These are phyloP conservation scores for Sporothrix dimorphospora DNA, from an alignment of 2,329 filamentous ascomycete species.

Conservation along the genomic window DNA sequence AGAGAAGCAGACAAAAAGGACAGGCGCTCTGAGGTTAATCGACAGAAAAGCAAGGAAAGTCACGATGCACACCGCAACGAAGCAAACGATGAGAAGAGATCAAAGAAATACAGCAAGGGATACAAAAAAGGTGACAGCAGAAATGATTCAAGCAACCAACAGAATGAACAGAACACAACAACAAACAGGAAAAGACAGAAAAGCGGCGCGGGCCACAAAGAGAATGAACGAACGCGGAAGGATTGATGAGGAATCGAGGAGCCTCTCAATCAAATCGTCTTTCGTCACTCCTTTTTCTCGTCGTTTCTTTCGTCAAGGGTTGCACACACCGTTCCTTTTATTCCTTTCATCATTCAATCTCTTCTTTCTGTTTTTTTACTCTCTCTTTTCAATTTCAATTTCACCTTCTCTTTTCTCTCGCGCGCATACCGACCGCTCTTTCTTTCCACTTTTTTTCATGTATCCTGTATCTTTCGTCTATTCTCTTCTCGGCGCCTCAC, in stretches of 20 bases:
- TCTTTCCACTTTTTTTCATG: constrained; percentile 10
- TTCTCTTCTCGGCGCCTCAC: constrained; percentile 7
- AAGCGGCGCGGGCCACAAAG: constrained; percentile 10
- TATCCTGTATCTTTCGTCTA: not conserved
- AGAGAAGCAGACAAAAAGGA: not conserved
- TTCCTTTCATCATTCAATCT: not conserved
- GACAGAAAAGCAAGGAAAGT: not conserved
- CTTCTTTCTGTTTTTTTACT: not conserved
- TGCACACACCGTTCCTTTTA: not conserved
- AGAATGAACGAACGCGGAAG: constrained; percentile 26
- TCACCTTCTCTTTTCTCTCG: constrained; percentile 1
- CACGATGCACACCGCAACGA: constrained; percentile 5
- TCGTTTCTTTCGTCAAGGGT: not conserved
- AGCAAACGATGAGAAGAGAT: constrained; percentile 12
- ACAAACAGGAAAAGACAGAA: not conserved
- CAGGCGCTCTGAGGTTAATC: not conserved
- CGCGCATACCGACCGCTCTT: constrained; percentile 23
- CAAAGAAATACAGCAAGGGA: constrained; percentile 10
- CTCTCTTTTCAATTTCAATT: constrained; percentile 6
- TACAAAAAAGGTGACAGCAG: not conserved
- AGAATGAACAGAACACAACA: not conserved
- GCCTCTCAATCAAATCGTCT: not conserved
- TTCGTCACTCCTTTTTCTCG: not conserved
- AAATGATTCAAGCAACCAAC: not conserved
- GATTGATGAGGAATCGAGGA: constrained; percentile 10